Evolutionary conservation across 2,329 filamentous ascomycete species (phyloP).

Genomic region (Pseudocercospora macadamiae): DNA sequence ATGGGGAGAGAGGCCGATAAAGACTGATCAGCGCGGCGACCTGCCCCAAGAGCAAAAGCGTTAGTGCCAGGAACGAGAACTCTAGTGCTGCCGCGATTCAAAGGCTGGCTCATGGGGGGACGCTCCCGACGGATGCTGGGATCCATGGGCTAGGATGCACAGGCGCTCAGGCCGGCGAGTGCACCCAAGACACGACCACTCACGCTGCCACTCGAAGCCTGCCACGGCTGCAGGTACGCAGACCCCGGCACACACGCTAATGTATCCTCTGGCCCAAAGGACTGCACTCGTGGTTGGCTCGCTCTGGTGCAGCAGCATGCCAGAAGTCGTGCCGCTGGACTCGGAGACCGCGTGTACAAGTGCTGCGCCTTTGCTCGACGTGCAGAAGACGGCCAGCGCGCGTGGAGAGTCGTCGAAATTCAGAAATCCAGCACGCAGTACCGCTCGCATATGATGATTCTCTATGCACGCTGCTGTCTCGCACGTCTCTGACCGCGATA

Average conservation of each 20-base stretch:
- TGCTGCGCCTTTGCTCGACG: background rate
- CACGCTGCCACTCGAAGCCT: conserved; percentile 15
- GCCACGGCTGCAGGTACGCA: conserved; percentile 21
- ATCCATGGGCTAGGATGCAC: conserved; percentile 23
- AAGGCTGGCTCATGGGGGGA: conserved; percentile 32
- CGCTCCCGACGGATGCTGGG: conserved; percentile 29
- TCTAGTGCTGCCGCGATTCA: conserved; percentile 31
- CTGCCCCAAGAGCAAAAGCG: conserved; percentile 22
- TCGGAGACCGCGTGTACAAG: background rate
- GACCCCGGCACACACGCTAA: conserved; percentile 20
- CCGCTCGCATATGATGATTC: too few relatives aligned
- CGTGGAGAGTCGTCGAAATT: background rate
- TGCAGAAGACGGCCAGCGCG: background rate
- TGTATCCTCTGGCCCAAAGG: conserved; percentile 7
- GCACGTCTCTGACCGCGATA: conserved; percentile 2
- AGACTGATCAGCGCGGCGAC: conserved; percentile 35
- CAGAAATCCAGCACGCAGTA: background rate
- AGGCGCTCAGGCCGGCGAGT: conserved; percentile 10
- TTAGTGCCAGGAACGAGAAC: conserved; percentile 32
- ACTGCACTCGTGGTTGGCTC: conserved; percentile 20
- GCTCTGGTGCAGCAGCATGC: conserved; percentile 13
- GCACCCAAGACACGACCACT: conserved; percentile 14
- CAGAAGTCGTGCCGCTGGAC: conserved; percentile 16
- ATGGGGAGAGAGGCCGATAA: conserved; percentile 30
- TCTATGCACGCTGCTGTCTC: background rate